Conservation (phyloP, 208 protist genomes). For the Acanthamoeba quina region DNA sequence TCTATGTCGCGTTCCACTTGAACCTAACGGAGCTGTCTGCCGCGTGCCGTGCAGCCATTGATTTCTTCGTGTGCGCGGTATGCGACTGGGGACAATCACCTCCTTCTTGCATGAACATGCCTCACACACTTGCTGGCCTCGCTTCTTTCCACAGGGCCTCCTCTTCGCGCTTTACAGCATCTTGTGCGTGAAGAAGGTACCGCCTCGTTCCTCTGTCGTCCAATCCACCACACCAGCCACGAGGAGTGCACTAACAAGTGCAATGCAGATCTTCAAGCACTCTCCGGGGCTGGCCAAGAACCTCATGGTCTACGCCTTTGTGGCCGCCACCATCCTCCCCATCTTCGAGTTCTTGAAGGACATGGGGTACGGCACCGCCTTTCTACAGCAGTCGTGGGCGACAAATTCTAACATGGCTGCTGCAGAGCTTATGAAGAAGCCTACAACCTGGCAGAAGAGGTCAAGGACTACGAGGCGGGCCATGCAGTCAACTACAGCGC, state of each 20-base stretch:
- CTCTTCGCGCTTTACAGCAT: slow-evolving; percentile 54
- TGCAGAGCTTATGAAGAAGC: slow-evolving; percentile 40
- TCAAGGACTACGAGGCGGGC: neutral
- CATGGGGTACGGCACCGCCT: slow-evolving; percentile 20
- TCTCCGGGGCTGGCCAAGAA: slow-evolving; percentile 57
- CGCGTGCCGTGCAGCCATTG: neutral
- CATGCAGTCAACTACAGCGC: neutral
- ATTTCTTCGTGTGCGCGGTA: slow-evolving; percentile 62
- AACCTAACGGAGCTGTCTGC: neutral
- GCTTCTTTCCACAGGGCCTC: slow-evolving; percentile 35
- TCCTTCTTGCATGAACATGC: neutral
- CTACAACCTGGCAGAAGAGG: slow-evolving; percentile 30
- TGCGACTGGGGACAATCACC: too few relatives aligned
- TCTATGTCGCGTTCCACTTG: neutral
- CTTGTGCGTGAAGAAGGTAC: slow-evolving; percentile 55
- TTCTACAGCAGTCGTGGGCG: too few relatives aligned
- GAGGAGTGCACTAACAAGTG: neutral
- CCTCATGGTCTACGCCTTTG: slow-evolving; percentile 50
- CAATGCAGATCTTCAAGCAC: slow-evolving; percentile 53
- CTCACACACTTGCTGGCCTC: neutral
- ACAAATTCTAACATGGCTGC: too few relatives aligned
- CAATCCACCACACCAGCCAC: neutral
- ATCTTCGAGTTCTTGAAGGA: slow-evolving; percentile 43
- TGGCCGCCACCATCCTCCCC: slow-evolving; percentile 37
- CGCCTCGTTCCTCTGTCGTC: neutral